phyloP scores from a whole-genome alignment of 2,329 filamentous ascomycete genomes.

The Xylaria sp. region DNA sequence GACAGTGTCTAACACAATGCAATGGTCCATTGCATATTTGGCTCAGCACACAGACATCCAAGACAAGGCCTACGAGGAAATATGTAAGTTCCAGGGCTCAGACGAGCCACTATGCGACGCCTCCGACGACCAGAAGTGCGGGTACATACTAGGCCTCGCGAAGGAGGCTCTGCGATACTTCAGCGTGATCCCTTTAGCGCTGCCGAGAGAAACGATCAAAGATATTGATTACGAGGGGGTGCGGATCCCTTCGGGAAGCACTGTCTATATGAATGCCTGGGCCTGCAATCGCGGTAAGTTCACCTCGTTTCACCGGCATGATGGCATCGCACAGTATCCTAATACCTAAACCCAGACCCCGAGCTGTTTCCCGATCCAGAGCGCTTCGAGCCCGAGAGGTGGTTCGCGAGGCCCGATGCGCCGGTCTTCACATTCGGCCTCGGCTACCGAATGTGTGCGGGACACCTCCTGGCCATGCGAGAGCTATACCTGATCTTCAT shows the following conservation, averaged over 20 bases:
- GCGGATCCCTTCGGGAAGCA: slow-evolving; percentile 74
- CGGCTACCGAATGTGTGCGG: slow-evolving; percentile 40
- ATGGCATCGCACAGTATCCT: not conserved
- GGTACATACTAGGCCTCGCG: slow-evolving; percentile 77
- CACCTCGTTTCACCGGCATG: not conserved
- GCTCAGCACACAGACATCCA: slow-evolving; percentile 73
- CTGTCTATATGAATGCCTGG: slow-evolving; percentile 71
- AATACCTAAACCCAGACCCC: slow-evolving; percentile 26
- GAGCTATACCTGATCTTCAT: slow-evolving; percentile 41
- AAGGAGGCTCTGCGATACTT: slow-evolving; percentile 81
- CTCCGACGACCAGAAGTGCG: slow-evolving; percentile 77
- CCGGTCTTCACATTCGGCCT: slow-evolving; percentile 38
- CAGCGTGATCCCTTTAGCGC: slow-evolving; percentile 78
- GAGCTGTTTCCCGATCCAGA: slow-evolving; percentile 37
- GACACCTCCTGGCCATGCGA: slow-evolving; percentile 37
- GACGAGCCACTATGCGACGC: slow-evolving; percentile 62
- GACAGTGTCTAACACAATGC: slow-evolving; percentile 78
- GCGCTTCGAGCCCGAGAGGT: slow-evolving; percentile 35
- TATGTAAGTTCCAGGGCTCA: slow-evolving; percentile 46
- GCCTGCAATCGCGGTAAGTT: slow-evolving; percentile 38
- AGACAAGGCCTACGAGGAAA: slow-evolving; percentile 70
- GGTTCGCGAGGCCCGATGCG: slow-evolving; percentile 36
- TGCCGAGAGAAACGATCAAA: slow-evolving; percentile 74
- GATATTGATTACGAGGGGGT: slow-evolving; percentile 72
- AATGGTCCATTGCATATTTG: slow-evolving; percentile 80